Conservation (phyloP, 2,329 filamentous ascomycete genomes). For the Aspergillus puulaauensis region DNA sequence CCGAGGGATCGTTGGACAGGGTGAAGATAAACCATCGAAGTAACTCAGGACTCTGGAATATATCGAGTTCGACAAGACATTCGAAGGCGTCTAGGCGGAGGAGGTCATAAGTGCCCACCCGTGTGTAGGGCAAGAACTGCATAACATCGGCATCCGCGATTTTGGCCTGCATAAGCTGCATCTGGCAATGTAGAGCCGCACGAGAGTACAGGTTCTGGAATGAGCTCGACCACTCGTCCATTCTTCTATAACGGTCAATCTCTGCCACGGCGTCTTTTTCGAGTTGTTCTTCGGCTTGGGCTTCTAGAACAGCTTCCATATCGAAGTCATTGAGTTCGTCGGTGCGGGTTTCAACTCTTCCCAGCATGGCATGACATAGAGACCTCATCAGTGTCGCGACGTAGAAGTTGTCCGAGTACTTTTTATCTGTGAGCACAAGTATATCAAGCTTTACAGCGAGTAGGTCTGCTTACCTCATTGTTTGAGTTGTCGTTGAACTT, state of each 20-base stretch:
- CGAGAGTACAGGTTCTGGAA: conserved; percentile 64
- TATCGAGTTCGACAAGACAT: conserved; percentile 56
- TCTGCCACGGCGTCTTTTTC: conserved; percentile 59
- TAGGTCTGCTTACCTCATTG: conserved; percentile 56
- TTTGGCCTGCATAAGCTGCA: conserved; percentile 54
- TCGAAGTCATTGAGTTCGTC: conserved; percentile 47
- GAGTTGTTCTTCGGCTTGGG: conserved; percentile 55
- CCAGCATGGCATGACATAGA: conserved; percentile 56
- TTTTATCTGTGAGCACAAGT: conserved; percentile 17
- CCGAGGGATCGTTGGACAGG: conserved; percentile 57
- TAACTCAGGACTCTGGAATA: conserved; percentile 52
- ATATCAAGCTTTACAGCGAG: not conserved
- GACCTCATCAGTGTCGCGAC: conserved; percentile 74
- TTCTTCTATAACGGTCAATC: conserved; percentile 62
- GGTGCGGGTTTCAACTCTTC: conserved; percentile 36
- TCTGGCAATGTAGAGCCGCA: conserved; percentile 61
- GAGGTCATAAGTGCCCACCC: conserved; percentile 58
- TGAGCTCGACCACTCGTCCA: conserved; percentile 67
- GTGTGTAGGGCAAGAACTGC: conserved; percentile 63
- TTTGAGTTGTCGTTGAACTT: conserved; percentile 93
- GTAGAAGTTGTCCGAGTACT: conserved; percentile 86
- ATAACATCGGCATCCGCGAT: conserved; percentile 53
- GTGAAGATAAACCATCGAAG: conserved; percentile 58
- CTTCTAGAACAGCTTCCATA: conserved; percentile 49
- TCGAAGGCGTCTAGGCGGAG: conserved; percentile 61